These are phyloP conservation scores for Entonaema liquescens DNA, from an alignment of 495 filamentous ascomycete species.

Conservation along the genomic window DNA sequence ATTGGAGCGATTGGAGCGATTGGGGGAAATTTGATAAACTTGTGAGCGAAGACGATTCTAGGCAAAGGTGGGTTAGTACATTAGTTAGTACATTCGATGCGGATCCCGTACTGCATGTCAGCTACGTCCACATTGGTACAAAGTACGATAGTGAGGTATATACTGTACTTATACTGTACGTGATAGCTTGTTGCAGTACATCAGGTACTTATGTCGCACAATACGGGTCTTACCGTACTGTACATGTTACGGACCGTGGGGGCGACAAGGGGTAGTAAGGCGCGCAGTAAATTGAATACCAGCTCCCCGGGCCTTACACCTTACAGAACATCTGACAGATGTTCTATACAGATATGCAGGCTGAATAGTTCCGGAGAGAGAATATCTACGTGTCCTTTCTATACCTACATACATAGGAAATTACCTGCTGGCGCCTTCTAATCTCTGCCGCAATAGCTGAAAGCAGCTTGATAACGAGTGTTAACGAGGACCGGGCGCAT, in stretches of 20 bases:
- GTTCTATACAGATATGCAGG: neutral
- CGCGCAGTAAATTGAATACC: constrained; percentile 2
- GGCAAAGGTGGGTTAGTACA: neutral
- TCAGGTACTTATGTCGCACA: neutral
- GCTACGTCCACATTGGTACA: neutral
- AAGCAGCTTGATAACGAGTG: neutral
- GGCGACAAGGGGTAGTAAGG: too few relatives aligned
- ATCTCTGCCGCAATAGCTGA: neutral
- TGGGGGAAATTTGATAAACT: constrained; percentile 1
- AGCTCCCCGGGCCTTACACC: neutral
- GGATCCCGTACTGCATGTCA: neutral
- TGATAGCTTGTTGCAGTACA: too few relatives aligned
- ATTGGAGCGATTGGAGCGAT: neutral
- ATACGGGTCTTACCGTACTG: constrained; percentile 7
- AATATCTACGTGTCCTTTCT: neutral
- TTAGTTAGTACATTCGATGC: neutral
- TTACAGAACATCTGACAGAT: too few relatives aligned
- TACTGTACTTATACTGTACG: neutral
- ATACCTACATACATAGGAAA: neutral
- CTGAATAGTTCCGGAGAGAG: neutral
- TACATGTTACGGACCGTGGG: constrained; percentile 15
- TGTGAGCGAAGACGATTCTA: neutral
- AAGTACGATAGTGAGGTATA: neutral
- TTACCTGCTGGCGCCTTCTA: neutral
- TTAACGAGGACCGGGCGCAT: neutral